Evolutionary conservation across 306 rosid species (phyloP).

Genomic region (Prunus davidiana): DNA sequence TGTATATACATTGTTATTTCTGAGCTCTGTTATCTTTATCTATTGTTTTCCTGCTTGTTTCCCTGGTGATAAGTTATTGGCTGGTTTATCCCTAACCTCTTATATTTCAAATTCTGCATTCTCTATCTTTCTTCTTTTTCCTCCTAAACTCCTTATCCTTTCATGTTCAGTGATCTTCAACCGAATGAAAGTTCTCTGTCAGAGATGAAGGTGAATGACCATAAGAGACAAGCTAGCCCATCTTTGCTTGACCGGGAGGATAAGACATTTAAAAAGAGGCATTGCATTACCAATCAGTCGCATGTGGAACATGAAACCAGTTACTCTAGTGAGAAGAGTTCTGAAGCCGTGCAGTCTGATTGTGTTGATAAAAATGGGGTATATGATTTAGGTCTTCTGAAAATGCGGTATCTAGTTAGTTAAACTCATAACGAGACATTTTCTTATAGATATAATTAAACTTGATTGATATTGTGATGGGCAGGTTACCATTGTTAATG

Average conservation of each 20-base stretch:
- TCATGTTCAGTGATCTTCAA: constrained; percentile 41
- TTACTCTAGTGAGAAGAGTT: constrained; percentile 22
- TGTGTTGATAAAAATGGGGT: constrained; percentile 35
- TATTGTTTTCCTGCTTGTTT: not conserved
- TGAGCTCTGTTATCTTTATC: not conserved
- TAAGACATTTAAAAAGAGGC: constrained; percentile 38
- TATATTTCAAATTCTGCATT: not conserved
- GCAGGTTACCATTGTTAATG: constrained; percentile 45
- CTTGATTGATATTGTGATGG: constrained; percentile 16
- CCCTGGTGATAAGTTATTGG: too few species aligned
- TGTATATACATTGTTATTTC: not conserved
- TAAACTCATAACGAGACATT: not conserved
- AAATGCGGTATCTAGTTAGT: not conserved
- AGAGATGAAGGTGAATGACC: constrained; percentile 47
- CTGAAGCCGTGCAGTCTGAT: constrained; percentile 34
- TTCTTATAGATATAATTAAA: constrained; percentile 11
- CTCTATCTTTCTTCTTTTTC: not conserved
- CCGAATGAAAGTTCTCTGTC: constrained; percentile 28
- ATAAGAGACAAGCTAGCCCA: constrained; percentile 38
- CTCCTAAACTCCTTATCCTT: not conserved
- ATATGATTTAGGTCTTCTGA: constrained; percentile 26
- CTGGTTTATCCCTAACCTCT: not conserved
- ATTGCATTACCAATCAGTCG: constrained; percentile 26
- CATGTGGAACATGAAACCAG: constrained; percentile 30
- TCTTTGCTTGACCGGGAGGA: constrained; percentile 31